Conservation (phyloP, 331 rosid genomes). For the Malus hybrid region DNA sequence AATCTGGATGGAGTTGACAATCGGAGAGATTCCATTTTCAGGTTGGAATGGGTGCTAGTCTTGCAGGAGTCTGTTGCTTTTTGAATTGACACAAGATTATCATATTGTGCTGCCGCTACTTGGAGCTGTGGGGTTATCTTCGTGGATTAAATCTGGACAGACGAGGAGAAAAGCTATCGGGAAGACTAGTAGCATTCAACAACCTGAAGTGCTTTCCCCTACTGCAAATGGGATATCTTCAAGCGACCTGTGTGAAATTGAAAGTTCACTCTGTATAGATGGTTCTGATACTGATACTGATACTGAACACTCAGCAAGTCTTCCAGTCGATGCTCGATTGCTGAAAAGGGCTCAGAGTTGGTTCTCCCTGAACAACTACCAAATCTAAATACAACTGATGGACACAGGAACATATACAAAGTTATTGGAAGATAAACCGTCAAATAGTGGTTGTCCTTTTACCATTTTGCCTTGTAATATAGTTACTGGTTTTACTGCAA, state of each 20-base stretch:
- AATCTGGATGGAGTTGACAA: conserved; percentile 17
- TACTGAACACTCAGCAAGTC: background rate
- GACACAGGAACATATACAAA: background rate
- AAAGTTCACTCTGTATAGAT: conserved; percentile 2
- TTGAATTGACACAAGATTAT: conserved; percentile 24
- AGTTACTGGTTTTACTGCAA: background rate
- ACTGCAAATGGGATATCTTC: conserved; percentile 31
- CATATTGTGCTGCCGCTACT: conserved; percentile 85
- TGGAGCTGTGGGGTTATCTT: conserved; percentile 89
- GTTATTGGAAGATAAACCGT: background rate
- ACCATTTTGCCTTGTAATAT: background rate
- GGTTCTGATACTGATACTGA: conserved; percentile 37
- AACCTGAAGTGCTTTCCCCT: conserved; percentile 23
- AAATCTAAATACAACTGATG: background rate
- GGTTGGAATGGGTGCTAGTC: conserved; percentile 99
- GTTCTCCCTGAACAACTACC: background rate
- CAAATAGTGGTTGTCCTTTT: background rate
- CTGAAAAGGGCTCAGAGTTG: background rate
- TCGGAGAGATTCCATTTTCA: conserved; percentile 34
- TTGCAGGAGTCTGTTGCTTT: conserved; percentile 68
- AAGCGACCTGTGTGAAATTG: conserved; percentile 55
- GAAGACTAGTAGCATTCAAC: conserved; percentile 24
- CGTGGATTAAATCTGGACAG: conserved; percentile 81
- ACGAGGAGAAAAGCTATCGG: conserved; percentile 38
- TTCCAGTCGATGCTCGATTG: background rate